Evolutionary conservation across 495 filamentous ascomycete genomes (phyloP).

Genomic region (Penicillium longicatenatum): DNA sequence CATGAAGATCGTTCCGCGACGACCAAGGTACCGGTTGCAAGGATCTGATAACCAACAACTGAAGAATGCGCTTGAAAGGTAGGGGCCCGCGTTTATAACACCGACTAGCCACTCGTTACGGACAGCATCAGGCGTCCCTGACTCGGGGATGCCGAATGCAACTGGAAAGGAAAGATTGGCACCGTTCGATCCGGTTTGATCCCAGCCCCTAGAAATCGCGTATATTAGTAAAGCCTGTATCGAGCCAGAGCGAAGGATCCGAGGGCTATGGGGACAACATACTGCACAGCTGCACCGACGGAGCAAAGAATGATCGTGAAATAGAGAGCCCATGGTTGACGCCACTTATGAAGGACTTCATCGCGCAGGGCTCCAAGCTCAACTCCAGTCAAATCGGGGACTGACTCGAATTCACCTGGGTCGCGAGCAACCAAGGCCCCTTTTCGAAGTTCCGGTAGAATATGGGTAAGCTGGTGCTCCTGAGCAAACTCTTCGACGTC

Average conservation of each 20-base stretch:
- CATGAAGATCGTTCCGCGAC: conserved; percentile 62
- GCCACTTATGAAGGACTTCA: conserved; percentile 65
- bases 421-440: conserved; percentile 68
- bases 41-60: conserved; percentile 68
- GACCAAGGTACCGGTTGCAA: conserved; percentile 55
- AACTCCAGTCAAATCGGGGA: conserved; percentile 55
- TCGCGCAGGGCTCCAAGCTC: conserved; percentile 55
- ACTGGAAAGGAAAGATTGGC: conserved; percentile 66
- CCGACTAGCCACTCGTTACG: conserved; percentile 63
- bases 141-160: conserved; percentile 59
- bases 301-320: conserved; percentile 70
- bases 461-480: conserved; percentile 47
- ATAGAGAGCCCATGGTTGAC: conserved; percentile 64
- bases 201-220: conserved; percentile 52
- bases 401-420: conserved; percentile 54
- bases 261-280: not conserved
- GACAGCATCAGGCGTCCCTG: conserved; percentile 7
- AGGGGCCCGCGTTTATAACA: conserved; percentile 58
- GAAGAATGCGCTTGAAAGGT: conserved; percentile 40
- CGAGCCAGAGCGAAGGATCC: not conserved
- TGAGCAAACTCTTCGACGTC: conserved; percentile 61
- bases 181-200: conserved; percentile 71
- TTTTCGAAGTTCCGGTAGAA: conserved; percentile 53
- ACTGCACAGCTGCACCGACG: conserved; percentile 68
- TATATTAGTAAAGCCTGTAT: not conserved